Evolutionary conservation across 345 rosid genomes (phyloP).

Genomic region (Firmiana major): DNA sequence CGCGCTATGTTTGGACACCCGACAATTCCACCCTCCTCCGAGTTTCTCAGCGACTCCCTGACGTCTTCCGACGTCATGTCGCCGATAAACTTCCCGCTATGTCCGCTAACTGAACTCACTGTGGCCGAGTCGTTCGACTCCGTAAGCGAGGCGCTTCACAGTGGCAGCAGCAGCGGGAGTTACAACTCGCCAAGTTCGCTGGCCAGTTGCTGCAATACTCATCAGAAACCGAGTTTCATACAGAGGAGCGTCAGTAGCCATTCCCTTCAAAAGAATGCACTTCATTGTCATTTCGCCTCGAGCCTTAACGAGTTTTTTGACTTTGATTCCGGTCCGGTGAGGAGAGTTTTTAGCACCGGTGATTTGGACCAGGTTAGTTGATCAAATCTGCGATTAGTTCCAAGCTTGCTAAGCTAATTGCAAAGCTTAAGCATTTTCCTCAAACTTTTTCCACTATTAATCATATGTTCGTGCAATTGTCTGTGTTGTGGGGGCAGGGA

Average conservation of each 20-base stretch:
- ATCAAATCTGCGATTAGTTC: too few relatives aligned
- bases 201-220: conserved; percentile 39
- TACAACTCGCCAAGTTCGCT: conserved; percentile 62
- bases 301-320: conserved; percentile 38
- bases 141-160: conserved; percentile 21
- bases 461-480: neutral
- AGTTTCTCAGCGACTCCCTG: conserved; percentile 16
- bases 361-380: conserved; percentile 62
- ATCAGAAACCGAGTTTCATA: conserved; percentile 32
- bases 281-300: conserved; percentile 30
- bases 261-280: conserved; percentile 41
- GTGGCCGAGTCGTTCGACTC: conserved; percentile 18
- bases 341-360: conserved; percentile 80
- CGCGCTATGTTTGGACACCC: conserved; percentile 42
- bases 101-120: conserved; percentile 20
- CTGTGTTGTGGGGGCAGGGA: conserved; percentile 4
- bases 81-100: conserved; percentile 27
- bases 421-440: neutral
- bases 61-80: conserved; percentile 22
- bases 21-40: neutral
- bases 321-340: conserved; percentile 43
- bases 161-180: conserved; percentile 47
- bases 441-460: neutral
- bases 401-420: neutral
- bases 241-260: conserved; percentile 76